Evolutionary conservation across 352 stramenopile species (phyloP).

Genomic region (Elongisporangium prolatum): DNA sequence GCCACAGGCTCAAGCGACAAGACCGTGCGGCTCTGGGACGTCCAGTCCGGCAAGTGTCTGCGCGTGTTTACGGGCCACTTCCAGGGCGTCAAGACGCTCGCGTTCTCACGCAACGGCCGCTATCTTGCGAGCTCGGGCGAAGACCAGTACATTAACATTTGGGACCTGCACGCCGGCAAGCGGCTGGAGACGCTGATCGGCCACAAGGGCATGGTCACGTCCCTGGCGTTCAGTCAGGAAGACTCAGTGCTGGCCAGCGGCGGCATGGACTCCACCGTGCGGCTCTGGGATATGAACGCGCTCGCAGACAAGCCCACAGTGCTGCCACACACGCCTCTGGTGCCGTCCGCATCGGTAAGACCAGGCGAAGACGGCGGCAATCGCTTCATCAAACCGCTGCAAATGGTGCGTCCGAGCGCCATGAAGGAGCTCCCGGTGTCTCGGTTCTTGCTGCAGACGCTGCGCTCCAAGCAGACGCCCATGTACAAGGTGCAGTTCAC

Average conservation of each 20-base stretch:
- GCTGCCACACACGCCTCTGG: slow-evolving; percentile 9
- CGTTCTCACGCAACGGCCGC: slow-evolving; percentile 87
- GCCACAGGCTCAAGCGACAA: slow-evolving; percentile 93
- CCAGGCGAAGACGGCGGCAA: slow-evolving; percentile 8
- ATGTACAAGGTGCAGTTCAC: slow-evolving; percentile 84
- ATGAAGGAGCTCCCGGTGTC: slow-evolving; percentile 59
- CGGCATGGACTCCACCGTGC: slow-evolving; percentile 73
- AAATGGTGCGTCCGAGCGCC: slow-evolving; percentile 44
- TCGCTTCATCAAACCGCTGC: slow-evolving; percentile 45
- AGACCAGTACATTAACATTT: slow-evolving; percentile 91
- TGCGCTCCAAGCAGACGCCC: slow-evolving; percentile 82
- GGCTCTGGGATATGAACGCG: slow-evolving; percentile 83
- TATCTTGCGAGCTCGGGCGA: slow-evolving; percentile 87
- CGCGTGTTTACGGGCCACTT: slow-evolving; percentile 91
- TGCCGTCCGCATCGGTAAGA: not conserved
- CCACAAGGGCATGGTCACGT: slow-evolving; percentile 71
- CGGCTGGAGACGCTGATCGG: slow-evolving; percentile 80
- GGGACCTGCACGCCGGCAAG: slow-evolving; percentile 90
- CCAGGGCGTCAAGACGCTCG: slow-evolving; percentile 80
- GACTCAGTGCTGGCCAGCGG: slow-evolving; percentile 72
- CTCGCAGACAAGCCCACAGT: slow-evolving; percentile 48
- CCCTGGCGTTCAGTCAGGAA: slow-evolving; percentile 74
- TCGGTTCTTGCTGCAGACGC: slow-evolving; percentile 77
- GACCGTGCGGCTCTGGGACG: slow-evolving; percentile 93
- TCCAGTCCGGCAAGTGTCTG: slow-evolving; percentile 90